These are phyloP conservation scores for Solanum neorickii DNA, from an alignment of 257 asterid genomes.

Conservation along the genomic window DNA sequence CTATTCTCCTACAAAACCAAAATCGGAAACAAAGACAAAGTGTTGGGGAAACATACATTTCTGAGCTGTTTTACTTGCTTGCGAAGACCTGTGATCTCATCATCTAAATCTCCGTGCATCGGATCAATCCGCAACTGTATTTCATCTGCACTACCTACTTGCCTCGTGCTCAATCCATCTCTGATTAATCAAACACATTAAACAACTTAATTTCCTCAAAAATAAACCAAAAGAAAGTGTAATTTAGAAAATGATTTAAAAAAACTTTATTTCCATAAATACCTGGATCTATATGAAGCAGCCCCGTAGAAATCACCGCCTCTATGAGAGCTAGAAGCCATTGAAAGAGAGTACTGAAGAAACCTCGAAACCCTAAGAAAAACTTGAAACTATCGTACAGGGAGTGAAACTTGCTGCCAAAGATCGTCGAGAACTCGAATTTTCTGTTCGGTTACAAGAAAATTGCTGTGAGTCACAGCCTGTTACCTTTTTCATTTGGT, in stretches of 20 bases:
- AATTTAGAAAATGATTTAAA: not conserved
- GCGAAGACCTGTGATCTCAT: conserved; percentile 75
- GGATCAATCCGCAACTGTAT: conserved; percentile 84
- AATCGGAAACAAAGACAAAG: not conserved
- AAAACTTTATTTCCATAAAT: not conserved
- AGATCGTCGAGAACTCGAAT: not conserved
- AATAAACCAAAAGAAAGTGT: not conserved
- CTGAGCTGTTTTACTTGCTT: conserved; percentile 77
- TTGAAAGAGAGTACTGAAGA: not conserved
- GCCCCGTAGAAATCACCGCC: conserved; percentile 28
- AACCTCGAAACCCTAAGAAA: not conserved
- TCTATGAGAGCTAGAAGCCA: conserved; percentile 14
- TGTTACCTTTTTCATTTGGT: not conserved
- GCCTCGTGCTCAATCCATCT: conserved; percentile 74
- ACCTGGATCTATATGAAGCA: conserved; percentile 70
- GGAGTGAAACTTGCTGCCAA: not conserved
- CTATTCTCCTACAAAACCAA: not conserved
- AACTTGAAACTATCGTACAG: not conserved
- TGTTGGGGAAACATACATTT: conserved; percentile 22
- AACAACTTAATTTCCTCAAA: not conserved
- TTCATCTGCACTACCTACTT: conserved; percentile 58
- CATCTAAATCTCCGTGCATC: conserved; percentile 58
- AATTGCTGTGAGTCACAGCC: not conserved
- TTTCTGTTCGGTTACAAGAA: not conserved
- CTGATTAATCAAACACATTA: conserved; percentile 18